Percentiles rank a stretch among this genome's conserved stretches.
Evolutionary conservation across 2,329 filamentous ascomycete species (phyloP).

Genomic region (Colletotrichum tabaci): DNA sequence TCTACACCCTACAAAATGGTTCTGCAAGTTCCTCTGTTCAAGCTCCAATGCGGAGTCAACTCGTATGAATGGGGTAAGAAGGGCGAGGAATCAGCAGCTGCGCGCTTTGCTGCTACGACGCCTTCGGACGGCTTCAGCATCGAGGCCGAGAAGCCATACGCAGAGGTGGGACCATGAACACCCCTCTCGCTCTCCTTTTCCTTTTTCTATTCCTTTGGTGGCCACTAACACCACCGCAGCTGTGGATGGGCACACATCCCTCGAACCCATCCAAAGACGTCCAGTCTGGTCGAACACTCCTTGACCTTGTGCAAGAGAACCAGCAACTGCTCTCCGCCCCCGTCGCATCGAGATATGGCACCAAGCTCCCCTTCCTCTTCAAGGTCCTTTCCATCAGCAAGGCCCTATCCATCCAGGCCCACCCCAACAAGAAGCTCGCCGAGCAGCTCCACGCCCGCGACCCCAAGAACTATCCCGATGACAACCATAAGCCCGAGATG

Average conservation of each 20-base stretch:
- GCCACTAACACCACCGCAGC: slow-evolving; percentile 62
- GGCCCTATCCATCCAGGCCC: slow-evolving; percentile 96
- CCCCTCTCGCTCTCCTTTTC: no score
- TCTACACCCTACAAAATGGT: slow-evolving; percentile 26
- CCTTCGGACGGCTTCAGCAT: slow-evolving; percentile 81
- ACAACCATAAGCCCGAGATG: slow-evolving; percentile 99
- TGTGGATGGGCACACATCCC: slow-evolving; percentile 99
- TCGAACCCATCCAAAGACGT: slow-evolving; percentile 95
- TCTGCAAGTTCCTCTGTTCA: slow-evolving; percentile 86
- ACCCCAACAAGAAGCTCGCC: slow-evolving; percentile 93
- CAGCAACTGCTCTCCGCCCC: slow-evolving; percentile 82
- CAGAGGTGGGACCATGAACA: slow-evolving; percentile 75
- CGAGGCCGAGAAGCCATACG: slow-evolving; percentile 91
- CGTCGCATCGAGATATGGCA: slow-evolving; percentile 81
- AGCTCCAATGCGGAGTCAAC: slow-evolving; percentile 93
- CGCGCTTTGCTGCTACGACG: slow-evolving; percentile 90
- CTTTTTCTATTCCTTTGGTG: not conserved
- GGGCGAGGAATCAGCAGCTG: slow-evolving; percentile 88
- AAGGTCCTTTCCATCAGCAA: slow-evolving; percentile 98
- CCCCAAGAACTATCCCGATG: slow-evolving; percentile 95
- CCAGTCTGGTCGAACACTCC: slow-evolving; percentile 84
- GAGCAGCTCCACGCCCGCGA: slow-evolving; percentile 89
- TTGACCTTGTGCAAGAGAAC: slow-evolving; percentile 91
- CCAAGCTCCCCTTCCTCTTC: slow-evolving; percentile 95
- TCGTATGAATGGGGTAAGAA: slow-evolving; percentile 99